Evolutionary conservation across 495 filamentous ascomycete genomes (phyloP).

Genomic region (Filosporella fistucella): DNA sequence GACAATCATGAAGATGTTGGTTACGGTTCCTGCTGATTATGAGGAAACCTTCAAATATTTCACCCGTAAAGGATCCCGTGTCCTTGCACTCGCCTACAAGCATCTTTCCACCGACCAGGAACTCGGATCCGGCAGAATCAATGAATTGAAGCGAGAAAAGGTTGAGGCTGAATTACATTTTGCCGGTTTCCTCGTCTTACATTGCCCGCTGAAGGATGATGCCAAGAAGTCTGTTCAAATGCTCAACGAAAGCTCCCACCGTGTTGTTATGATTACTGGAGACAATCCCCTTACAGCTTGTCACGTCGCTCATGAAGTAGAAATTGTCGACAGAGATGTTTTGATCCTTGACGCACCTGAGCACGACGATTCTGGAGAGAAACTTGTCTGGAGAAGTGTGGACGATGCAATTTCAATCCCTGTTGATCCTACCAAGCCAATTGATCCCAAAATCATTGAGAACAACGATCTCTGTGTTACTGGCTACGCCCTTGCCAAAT

Average conservation of each 20-base stretch:
- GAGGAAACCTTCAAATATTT: slow-evolving; percentile 99
- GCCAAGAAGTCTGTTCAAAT: slow-evolving; percentile 90
- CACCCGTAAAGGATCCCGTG: slow-evolving; percentile 88
- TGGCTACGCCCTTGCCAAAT: slow-evolving; percentile 87
- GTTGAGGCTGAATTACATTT: slow-evolving; percentile 81
- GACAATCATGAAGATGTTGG: slow-evolving; percentile 89
- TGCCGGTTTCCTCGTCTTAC: slow-evolving; percentile 92
- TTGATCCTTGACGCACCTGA: slow-evolving; percentile 94
- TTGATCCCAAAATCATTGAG: slow-evolving; percentile 77
- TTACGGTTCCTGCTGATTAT: slow-evolving; percentile 77
- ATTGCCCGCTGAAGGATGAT: slow-evolving; percentile 95
- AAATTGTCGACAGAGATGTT: slow-evolving; percentile 95
- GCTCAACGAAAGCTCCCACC: slow-evolving; percentile 98
- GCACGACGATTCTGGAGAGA: slow-evolving; percentile 74
- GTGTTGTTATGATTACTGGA: slow-evolving; percentile 98
- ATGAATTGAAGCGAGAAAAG: slow-evolving; percentile 88
- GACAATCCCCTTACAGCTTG: slow-evolving; percentile 97
- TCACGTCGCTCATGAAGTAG: slow-evolving; percentile 91
- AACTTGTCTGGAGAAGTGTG: slow-evolving; percentile 89
- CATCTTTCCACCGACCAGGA: slow-evolving; percentile 78
- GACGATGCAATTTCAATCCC: slow-evolving; percentile 85
- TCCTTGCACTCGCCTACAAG: slow-evolving; percentile 91
- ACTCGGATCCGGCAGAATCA: slow-evolving; percentile 76
- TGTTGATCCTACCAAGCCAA: slow-evolving; percentile 77
- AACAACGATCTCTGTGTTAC: slow-evolving; percentile 94